Evolutionary conservation across 1,139 yeast species (phyloP), one percentile per base, ranked within the genome.

Genomic region (Saccharomyces hybrid): DNA sequence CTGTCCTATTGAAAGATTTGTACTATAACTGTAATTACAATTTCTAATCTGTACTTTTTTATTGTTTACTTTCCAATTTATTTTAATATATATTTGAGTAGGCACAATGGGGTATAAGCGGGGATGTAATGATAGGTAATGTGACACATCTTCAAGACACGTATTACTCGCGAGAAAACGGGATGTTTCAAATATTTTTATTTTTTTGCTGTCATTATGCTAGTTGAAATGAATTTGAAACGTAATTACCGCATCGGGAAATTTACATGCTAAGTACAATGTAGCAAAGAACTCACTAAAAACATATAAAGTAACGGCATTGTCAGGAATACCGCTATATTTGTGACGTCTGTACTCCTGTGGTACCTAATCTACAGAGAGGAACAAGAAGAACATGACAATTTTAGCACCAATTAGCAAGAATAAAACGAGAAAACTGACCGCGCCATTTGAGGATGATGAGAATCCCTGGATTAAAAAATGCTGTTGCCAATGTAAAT

Each of bases 401-500:
- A 34, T 7, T 34, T 16, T 34, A 14, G 41, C 25, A 14, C 23
- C 42, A 14, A n/a, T 8, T 16, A 16, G 42, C 8, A 34, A 34
- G 42, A 34, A 34, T 34, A 34, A 34, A 14, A 34, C 29, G 3
- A 26, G 31, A 19, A 11, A 27, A 26, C 31, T 46, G 27, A 23
- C 28, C 28, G 47, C 47, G 19, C 31, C 31, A 3, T 46, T 26
- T 11, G 31, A 46, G 27, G 28, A 46, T 46, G 47, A 26, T 14
- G 28, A 26, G 31, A 46, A 26, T 5, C 47, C 31, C 14, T 46
- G 31, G 47, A 42, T 48, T 13, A 51, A 54, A 26, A 32, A 27
- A 13, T 60, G 54, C 52, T 3, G 13, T 8, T 66, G 70, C 54
- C 54, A 61, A 48, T 66, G 70, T 53, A 46, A 46, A 3, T 59